These are phyloP conservation scores for Puccinia triticina DNA, from an alignment of 1,284 basidiomycete species.

Conservation along the genomic window DNA sequence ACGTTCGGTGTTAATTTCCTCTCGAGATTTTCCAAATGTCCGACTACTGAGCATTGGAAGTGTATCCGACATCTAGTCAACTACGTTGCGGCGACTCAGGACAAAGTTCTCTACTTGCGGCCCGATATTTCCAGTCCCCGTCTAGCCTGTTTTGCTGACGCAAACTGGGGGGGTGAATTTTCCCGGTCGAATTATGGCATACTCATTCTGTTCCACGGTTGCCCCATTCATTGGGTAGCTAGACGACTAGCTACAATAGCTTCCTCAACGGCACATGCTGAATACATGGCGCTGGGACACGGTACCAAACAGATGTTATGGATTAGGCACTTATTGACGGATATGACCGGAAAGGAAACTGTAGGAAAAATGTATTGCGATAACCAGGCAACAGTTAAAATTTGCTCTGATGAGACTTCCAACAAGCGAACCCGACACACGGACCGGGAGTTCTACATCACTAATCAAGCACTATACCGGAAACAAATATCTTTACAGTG, in stretches of 20 bases:
- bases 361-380: not conserved
- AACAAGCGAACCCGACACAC: not conserved
- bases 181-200: not conserved
- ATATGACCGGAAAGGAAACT: not conserved
- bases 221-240: not conserved
- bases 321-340: not conserved
- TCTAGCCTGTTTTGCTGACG: not conserved
- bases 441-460: not conserved
- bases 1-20: too few species aligned
- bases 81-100: too few species aligned
- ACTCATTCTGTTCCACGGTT: not conserved
- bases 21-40: too few species aligned
- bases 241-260: too few species aligned
- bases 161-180: constrained; percentile 3
- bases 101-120: too few species aligned
- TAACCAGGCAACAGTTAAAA: not conserved
- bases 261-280: too few species aligned
- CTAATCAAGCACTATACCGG: not conserved
- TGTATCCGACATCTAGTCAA: too few species aligned
- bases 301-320: not conserved
- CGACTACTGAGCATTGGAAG: too few species aligned
- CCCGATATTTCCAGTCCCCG: too few species aligned
- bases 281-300: too few species aligned
- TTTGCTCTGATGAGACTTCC: not conserved
- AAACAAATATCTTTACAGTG: not conserved